Evolutionary conservation across 148 eudicot genomes (phyloP), one percentile per base, ranked within the genome.

Genomic region (Linanthus parryae): DNA sequence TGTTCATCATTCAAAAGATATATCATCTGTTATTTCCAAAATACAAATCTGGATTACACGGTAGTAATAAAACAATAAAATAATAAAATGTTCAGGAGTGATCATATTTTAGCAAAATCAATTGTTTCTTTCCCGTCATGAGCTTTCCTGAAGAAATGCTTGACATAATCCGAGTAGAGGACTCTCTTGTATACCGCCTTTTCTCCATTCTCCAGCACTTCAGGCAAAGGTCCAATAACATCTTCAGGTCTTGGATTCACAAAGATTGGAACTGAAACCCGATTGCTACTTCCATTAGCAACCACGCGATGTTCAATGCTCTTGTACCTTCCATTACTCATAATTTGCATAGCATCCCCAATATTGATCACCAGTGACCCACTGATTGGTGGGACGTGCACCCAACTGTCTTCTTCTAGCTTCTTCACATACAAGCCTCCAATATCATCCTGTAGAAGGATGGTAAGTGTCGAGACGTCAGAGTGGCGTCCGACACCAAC

Each of bases 271-370:
- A 59, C 65, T 9, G 88, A 82, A 16, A 78, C 62, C 62, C 84
- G 60, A 28, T 72, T 54, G 8, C 49, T 57, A 9, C 25, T 57
- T 15, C 69, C 80, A 31, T 68, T 78, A 0, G 88, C 75, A 21
- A 63, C 55, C 28, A 69, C 84, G 2, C 84, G 56, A 4, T 82
- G 88, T 65, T 78, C 84, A 8, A 75, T 52, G 36, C 84, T 59
- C 51, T 82, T 75, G 71, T 82, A 82, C 56, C 57, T 54, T 5
- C 75, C 88, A 18, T 78, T 82, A 61, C 83, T 82, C 79, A 78
- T 44, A 27, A 82, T 75, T 30, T 78, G 81, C 30, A 82, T 54
- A 7, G 70, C 76, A 50, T 82, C 88, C 0, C 88, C 88, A 3
- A 82, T 39, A 41, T 78, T 82, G 54, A 82, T 69, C 41, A 82